Base-by-base conservation (phyloP, 1,139 yeast genomes). In the Maudiozyma humilis region DNA sequence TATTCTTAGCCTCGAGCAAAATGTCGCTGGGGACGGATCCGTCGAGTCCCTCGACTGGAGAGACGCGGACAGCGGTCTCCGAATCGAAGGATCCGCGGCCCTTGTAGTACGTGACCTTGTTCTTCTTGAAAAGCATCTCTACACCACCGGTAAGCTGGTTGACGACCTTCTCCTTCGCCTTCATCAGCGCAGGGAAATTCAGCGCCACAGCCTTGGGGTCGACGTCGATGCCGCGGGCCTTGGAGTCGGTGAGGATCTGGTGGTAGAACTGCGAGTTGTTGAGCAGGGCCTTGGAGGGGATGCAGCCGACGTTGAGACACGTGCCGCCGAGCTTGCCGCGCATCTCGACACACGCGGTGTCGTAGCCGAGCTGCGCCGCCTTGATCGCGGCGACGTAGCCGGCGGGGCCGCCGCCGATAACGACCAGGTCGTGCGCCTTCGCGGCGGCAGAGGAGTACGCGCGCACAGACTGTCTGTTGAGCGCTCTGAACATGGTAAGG, bases 381-480 rank as follows among this genome's bases (percentile, higher is more conserved):
- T 87, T 89, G 66, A 93, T 93, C 62, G 99, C 98, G 47, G 97
- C 97, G 55, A 93, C 94, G 63, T 85, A 85, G 51, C 99, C 99
- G 67, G 97, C 99, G 54, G 99, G 99, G 47, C 99, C 99, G 60
- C 96, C 98, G 56, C 99, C 99, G 62, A 93, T 84, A 56, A 93
- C 87, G 46, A 89, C 94, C 47, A 89, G 79, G 62, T 91, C 98
- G 65, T 86, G 93, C 27, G 39, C 20, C 18, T 42, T 35, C 19
- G 41, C 41, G 27, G 27, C 27, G 27, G 27, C 27, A 8, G 44
- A 42, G 3, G 55, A 47, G 42, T 51, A 52, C 27, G 46, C 35
- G 46, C 59, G 56, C 29, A 43, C 47, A 8, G 38, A 33, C 19
- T 30, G 32, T 35, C n/a, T 34, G 13, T 8, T 30, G 6, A 36